Conservation (phyloP, 139 green algal species). For the Yamagishiella unicocca region DNA sequence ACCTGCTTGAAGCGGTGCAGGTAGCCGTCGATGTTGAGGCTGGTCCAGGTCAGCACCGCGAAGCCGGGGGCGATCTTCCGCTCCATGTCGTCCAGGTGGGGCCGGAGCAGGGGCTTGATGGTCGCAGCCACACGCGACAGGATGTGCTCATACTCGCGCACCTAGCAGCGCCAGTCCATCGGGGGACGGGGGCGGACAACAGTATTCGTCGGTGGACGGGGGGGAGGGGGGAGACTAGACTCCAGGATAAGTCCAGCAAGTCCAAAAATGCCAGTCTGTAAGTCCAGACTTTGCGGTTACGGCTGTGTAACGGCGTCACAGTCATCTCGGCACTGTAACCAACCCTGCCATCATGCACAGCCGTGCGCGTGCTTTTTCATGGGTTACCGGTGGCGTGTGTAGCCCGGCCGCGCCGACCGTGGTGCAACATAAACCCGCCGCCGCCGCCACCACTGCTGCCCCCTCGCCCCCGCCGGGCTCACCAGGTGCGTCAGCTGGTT, state of each 20-base stretch:
- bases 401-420: too few relatives aligned
- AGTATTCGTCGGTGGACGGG: neutral
- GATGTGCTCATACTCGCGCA: slow-evolving; percentile 80
- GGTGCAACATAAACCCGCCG: neutral
- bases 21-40: slow-evolving; percentile 95
- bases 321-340: too few relatives aligned
- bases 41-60: slow-evolving; percentile 88
- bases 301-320: too few relatives aligned
- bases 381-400: too few relatives aligned
- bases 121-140: slow-evolving; percentile 69
- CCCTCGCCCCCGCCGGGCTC: neutral
- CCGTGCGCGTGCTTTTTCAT: too few relatives aligned
- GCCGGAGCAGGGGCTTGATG: slow-evolving; percentile 84
- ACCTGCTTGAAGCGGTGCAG: slow-evolving; percentile 88
- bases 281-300: too few relatives aligned
- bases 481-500: slow-evolving; percentile 84
- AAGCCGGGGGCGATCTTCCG: slow-evolving; percentile 89
- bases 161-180: neutral
- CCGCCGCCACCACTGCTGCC: neutral
- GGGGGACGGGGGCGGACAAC: too few relatives aligned
- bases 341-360: too few relatives aligned
- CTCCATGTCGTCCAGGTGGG: slow-evolving; percentile 91
- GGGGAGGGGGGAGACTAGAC: neutral
- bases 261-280: neutral
- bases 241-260: neutral